A percentile compares a stretch with the other conserved stretches of the same genome.
Evolutionary conservation across 176 grass and related monocot genomes (phyloP).

Genomic region (Cenchrus fungigraminus): DNA sequence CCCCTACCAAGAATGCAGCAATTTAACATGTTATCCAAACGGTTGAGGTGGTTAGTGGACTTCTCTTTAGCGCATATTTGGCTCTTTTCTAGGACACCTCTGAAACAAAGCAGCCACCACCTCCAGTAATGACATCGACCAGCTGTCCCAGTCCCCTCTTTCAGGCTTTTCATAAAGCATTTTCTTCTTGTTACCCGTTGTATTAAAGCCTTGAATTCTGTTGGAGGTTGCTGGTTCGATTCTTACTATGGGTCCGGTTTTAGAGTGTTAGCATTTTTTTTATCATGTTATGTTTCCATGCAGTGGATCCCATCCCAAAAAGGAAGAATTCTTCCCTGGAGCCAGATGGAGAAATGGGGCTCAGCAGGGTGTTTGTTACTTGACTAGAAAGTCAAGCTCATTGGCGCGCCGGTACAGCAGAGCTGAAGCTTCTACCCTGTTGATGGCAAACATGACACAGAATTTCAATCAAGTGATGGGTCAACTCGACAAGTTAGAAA

Average conservation of each 20-base stretch:
- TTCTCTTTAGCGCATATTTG: neutral
- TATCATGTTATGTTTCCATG: constrained; percentile 33
- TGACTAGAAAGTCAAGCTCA: constrained; percentile 78
- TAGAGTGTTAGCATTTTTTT: constrained; percentile 27
- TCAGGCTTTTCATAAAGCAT: constrained; percentile 27
- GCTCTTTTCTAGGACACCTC: neutral
- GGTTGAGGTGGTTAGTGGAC: neutral
- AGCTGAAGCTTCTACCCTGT: constrained; percentile 98
- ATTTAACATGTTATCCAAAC: constrained; percentile 41
- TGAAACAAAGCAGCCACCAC: constrained; percentile 7
- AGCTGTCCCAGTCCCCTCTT: neutral
- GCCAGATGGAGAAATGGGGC: constrained; percentile 12
- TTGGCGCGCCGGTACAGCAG: constrained; percentile 80
- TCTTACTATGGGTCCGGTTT: constrained; percentile 30
- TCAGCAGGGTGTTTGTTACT: constrained; percentile 38
- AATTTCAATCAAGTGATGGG: constrained; percentile 42
- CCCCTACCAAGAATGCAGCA: constrained; percentile 17
- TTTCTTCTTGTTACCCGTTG: constrained; percentile 40
- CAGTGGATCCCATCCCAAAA: constrained; percentile 18
- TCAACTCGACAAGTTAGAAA: neutral
- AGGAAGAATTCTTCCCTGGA: neutral
- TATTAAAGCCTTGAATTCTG: constrained; percentile 17
- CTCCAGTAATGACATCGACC: neutral
- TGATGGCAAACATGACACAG: constrained; percentile 39
- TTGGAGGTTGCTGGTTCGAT: constrained; percentile 7